Conservation (phyloP, 2,329 filamentous ascomycete genomes). For the Aspergillus ochraceus region DNA sequence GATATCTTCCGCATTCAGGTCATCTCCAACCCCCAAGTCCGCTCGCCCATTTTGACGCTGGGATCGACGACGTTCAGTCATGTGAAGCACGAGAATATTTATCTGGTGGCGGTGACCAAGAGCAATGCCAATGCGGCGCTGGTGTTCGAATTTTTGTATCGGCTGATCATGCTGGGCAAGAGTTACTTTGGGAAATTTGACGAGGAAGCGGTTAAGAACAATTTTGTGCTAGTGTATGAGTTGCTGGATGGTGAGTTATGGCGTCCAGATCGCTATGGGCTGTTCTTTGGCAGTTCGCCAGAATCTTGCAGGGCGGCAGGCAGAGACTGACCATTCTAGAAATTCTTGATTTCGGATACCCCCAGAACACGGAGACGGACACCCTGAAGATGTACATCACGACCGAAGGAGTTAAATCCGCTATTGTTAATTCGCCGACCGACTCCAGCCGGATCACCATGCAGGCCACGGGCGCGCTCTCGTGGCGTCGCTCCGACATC, state of each 20-base stretch:
- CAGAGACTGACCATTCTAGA: constrained; percentile 54
- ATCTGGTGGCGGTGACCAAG: constrained; percentile 94
- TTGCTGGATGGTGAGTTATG: constrained; percentile 73
- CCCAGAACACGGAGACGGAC: constrained; percentile 97
- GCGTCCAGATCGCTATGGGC: background rate
- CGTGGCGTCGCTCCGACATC: constrained; percentile 95
- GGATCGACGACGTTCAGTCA: constrained; percentile 98
- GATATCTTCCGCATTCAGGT: constrained; percentile 99
- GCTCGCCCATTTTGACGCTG: constrained; percentile 93
- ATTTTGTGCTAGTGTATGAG: constrained; percentile 98
- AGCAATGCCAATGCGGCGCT: constrained; percentile 98
- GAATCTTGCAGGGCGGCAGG: background rate
- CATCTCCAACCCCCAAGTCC: constrained; percentile 96
- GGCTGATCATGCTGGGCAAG: constrained; percentile 83
- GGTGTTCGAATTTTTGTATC: constrained; percentile 96
- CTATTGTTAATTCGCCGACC: constrained; percentile 63
- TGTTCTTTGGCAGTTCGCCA: background rate
- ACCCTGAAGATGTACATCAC: constrained; percentile 99
- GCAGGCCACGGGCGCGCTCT: constrained; percentile 95
- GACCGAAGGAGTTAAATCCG: constrained; percentile 95
- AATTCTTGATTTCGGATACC: constrained; percentile 98
- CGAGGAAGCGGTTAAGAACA: constrained; percentile 99
- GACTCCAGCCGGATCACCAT: constrained; percentile 98
- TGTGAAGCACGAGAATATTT: constrained; percentile 99
- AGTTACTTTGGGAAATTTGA: constrained; percentile 99